Evolutionary conservation across 495 filamentous ascomycete species (phyloP), one percentile per base, ranked within the genome.

Genomic region (Articulospora tetracladia): DNA sequence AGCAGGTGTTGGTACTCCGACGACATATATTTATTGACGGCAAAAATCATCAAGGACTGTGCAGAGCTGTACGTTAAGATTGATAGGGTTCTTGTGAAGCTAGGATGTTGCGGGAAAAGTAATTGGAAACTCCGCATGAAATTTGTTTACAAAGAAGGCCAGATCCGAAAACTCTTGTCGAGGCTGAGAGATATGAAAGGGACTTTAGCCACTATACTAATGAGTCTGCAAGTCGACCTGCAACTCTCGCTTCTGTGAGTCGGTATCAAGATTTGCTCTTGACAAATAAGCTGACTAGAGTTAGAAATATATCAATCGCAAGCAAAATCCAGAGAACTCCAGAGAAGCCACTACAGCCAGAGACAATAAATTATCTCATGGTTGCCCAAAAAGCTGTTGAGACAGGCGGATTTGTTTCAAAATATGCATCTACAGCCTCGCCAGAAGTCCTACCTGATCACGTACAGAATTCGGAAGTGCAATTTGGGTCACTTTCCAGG

Each of bases 31-130:
- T 39, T 61, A 8, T 57, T 62, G 55, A 66, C 63, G 13, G 59
- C 59, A 27, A 66, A 62, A 23, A 57, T 66, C 24, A 66, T 66
- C 26, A 58, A 57, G 27, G 56, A 66, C n/a, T 66, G 59, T 48
- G 59, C 59, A 12, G 59, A 62, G 10, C 44, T 66, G n/a, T 62
- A 66, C 25, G 50, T 59, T 11, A 59, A 66, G 50, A 66, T 66
- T 34, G 63, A 62, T 32, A 62, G 55, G n/a, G 25, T 62, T 25
- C 25, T 66, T 1, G 36, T 50, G 15, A 65, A 65, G 53, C 41
- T 65, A 44, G 59, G 55, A 12, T 15, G 55, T 11, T 58, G 55
- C 39, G 59, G 59, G 3, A 62, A 51, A 27, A 65, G 48, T 25
- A 61, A 22, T 7, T 55, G 53, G 54, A 65, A 50, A 52, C 26